These are phyloP conservation scores for Ustulina deusta DNA, from an alignment of 2,329 filamentous ascomycete genomes.

Conservation along the genomic window DNA sequence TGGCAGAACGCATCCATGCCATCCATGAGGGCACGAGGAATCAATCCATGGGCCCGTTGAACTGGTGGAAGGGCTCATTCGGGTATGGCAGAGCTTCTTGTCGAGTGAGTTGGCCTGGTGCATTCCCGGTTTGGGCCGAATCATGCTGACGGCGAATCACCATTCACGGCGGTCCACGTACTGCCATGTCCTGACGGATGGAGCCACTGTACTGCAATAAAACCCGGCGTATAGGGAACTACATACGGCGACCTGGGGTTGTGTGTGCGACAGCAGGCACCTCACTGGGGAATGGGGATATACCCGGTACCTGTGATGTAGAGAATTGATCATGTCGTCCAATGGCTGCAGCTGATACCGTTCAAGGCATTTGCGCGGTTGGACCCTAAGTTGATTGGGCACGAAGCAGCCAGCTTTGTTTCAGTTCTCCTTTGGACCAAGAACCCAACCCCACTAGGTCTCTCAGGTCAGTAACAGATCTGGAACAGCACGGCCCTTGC, in stretches of 20 bases:
- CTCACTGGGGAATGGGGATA: slow-evolving; percentile 1
- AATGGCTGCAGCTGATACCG: slow-evolving; percentile 22
- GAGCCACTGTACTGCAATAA: slow-evolving; percentile 30
- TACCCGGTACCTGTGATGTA: neutral
- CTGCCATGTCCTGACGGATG: slow-evolving; percentile 36
- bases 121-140: slow-evolving; percentile 29
- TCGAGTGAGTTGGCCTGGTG: slow-evolving; percentile 34
- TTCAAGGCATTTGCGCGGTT: slow-evolving; percentile 43
- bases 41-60: slow-evolving; percentile 36
- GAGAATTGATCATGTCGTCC: slow-evolving; percentile 19
- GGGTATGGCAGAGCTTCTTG: slow-evolving; percentile 23
- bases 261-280: neutral
- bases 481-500: slow-evolving; percentile 29
- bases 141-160: slow-evolving; percentile 44
- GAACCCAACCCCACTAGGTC: slow-evolving; percentile 33
- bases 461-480: slow-evolving; percentile 21
- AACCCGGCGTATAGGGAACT: slow-evolving; percentile 20
- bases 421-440: slow-evolving; percentile 43
- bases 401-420: slow-evolving; percentile 45
- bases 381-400: slow-evolving; percentile 46
- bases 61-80: slow-evolving; percentile 22
- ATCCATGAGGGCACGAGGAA: slow-evolving; percentile 37
- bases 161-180: slow-evolving; percentile 44
- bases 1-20: slow-evolving; percentile 31
- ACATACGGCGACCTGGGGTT: neutral